A percentile compares a stretch with the other conserved stretches of the same genome.
Evolutionary conservation across 1,284 basidiomycete species (phyloP).

Genomic region (Abortiporus biennis): DNA sequence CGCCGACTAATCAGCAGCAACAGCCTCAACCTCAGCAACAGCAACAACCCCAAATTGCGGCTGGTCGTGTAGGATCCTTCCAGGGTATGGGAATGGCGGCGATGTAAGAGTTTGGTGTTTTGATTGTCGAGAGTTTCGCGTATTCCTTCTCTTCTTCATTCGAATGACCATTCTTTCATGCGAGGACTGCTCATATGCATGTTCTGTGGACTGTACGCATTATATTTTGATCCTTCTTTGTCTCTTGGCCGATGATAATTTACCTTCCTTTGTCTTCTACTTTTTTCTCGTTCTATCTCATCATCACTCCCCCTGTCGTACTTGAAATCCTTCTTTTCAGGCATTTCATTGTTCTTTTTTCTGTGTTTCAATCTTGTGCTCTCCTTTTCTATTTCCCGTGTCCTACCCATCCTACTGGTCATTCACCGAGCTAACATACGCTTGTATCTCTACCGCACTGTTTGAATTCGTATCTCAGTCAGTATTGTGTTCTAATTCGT

Average conservation of each 20-base stretch:
- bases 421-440: slow-evolving; percentile 23
- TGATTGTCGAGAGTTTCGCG: slow-evolving; percentile 5
- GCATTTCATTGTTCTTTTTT: neutral
- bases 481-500: neutral
- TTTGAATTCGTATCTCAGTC: slow-evolving; percentile 11
- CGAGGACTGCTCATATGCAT: no score
- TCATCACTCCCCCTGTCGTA: neutral
- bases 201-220: no score
- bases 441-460: slow-evolving; percentile 28
- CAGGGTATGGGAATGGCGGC: slow-evolving; percentile 31
- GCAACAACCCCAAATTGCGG: slow-evolving; percentile 18
- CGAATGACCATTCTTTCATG: slow-evolving; percentile 8
- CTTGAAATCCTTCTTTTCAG: slow-evolving; percentile 7
- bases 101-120: slow-evolving; percentile 20
- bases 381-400: neutral
- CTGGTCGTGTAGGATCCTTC: slow-evolving; percentile 23
- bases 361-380: neutral
- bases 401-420: neutral
- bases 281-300: slow-evolving; percentile 11
- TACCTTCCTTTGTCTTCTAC: slow-evolving; percentile 10
- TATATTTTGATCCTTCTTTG: slow-evolving; percentile 10
- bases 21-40: slow-evolving; percentile 31
- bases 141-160: slow-evolving; percentile 9
- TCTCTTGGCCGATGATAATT: slow-evolving; percentile 2
- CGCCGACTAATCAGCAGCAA: slow-evolving; percentile 12